phyloP scores from a whole-genome alignment of 164 flowering plant species.

The Nelumbo lutea region DNA sequence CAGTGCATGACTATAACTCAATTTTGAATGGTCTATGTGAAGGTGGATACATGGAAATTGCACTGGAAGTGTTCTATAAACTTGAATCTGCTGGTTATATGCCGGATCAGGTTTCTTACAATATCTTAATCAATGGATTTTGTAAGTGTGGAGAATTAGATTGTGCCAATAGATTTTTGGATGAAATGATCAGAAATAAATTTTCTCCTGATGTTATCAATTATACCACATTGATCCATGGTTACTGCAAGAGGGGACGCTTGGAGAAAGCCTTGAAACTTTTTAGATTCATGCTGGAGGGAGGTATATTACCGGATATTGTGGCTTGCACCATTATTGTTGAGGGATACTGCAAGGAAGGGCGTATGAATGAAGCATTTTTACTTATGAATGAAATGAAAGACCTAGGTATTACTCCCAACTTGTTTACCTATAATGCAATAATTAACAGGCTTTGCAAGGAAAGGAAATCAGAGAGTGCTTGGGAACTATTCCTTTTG shows the following conservation, averaged over 20 bases:
- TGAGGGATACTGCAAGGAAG: slow-evolving; percentile 42
- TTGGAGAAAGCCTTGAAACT: slow-evolving; percentile 34
- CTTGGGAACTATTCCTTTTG: slow-evolving; percentile 34
- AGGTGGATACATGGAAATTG: slow-evolving; percentile 28
- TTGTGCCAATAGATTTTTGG: slow-evolving; percentile 25
- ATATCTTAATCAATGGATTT: slow-evolving; percentile 39
- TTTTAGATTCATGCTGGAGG: slow-evolving; percentile 23
- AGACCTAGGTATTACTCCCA: slow-evolving; percentile 31
- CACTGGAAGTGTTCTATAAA: slow-evolving; percentile 27
- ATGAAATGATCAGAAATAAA: slow-evolving; percentile 40
- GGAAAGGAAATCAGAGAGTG: slow-evolving; percentile 27
- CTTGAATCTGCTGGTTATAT: slow-evolving; percentile 30
- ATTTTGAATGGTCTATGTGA: slow-evolving; percentile 38
- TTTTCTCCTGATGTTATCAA: slow-evolving; percentile 32
- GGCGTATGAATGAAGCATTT: slow-evolving; percentile 38
- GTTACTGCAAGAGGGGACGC: slow-evolving; percentile 33
- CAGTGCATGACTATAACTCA: slow-evolving; percentile 37
- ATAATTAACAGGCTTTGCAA: slow-evolving; percentile 40
- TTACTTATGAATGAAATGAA: slow-evolving; percentile 36
- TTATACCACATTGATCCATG: slow-evolving; percentile 32
- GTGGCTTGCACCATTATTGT: slow-evolving; percentile 35
- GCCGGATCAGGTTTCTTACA: slow-evolving; percentile 33
- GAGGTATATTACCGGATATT: slow-evolving; percentile 29
- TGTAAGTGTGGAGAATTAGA: slow-evolving; percentile 37
- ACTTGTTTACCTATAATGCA: slow-evolving; percentile 34